Base-by-base conservation (phyloP, 2,329 filamentous ascomycete species). In the Botryotinia narcissicola region DNA sequence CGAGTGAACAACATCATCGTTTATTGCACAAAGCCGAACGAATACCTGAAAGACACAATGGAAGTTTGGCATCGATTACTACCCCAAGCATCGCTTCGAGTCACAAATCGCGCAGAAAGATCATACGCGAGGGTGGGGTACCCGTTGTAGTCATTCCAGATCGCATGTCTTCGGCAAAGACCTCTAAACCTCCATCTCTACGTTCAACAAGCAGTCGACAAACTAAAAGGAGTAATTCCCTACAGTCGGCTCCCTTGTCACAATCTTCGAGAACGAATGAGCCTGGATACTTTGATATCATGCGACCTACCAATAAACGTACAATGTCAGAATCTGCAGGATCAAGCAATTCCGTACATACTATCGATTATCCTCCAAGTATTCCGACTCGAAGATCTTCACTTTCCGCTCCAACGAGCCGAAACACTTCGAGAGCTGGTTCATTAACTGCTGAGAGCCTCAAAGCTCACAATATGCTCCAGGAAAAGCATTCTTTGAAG, bases 61-160 rank as follows among this genome's bases (percentile, higher is more conserved):
- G 67, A 69, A 89, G 87, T 73, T 80, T 85, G 71, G 81, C 81
- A 42, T 90, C 88, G 2, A 86, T 81, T 54, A 81, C 81, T 5
- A 87, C 87, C 0, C 76, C 80, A 37, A 87, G 83, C 74, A 88
- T 87, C 9, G 82, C 77, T 86, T 84, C 86, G 0, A 90, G 87
- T 75, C 83, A 83, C 12, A 88, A 84, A 77, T 87, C 87, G 6
- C 84, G 89, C n/a, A 85, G 86, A 25, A 87, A 90, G 46, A 82
- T 91, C 4, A 85, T 86, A 83, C 90, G 87, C 76, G 87, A 81
- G 71, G 89, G 89, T 12, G 88, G 84, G 3, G 89, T 91, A 16
- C 89, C 89, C 2, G 89, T 91, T 12, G 85, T 90, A 10, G 84
- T 91, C 32, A 86, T 91, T 69, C 89, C 89, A 10, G 86, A 88